Evolutionary conservation across 169 alveolate genomes (phyloP), one percentile per base, ranked within the genome.

Genomic region (Babesia divergens): DNA sequence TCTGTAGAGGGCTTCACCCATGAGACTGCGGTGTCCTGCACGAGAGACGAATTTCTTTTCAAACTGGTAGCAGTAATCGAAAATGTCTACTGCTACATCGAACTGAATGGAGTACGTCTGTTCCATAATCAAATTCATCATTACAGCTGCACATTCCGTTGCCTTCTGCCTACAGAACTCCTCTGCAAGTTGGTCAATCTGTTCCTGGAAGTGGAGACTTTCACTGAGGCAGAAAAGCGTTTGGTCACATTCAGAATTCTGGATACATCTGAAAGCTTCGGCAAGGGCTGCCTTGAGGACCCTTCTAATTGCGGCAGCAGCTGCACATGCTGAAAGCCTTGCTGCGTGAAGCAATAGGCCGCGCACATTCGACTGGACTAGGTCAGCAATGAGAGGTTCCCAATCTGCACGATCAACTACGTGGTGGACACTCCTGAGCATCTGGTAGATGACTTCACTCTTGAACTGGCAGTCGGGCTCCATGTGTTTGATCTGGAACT

Each of bases 101-200:
- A 91, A 90, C 71, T 86, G 94, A 28, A 92, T 87, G 24, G 96
- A 92, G 82, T 91, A 84, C 40, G 96, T 90, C 68, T 92, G 96
- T 83, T 92, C 96, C 58, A 92, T 68, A 26, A 92, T 90, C 67
- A 91, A 71, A 62, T 92, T 91, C 74, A 81, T 86, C 96, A 92
- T 92, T 40, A 92, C 90, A 22, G 51, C 76, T 16, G 94, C 89
- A 64, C 96, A 92, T 24, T 47, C 84, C 32, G 70, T 74, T 13
- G 96, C 96, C 84, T 90, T 91, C 74, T 83, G 90, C 32, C 89
- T 58, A 40, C 94, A 90, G 59, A 67, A 90, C 65, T 90, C 91
- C 74, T 90, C 90, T 29, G 83, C 60, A 35, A 84, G 80, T 50
- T 87, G 93, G 71, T 83, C 91, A 44, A 90, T 69, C 34, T 81